These are phyloP conservation scores for Macadamia tetraphylla DNA, from an alignment of 164 flowering plant genomes.

Conservation along the genomic window DNA sequence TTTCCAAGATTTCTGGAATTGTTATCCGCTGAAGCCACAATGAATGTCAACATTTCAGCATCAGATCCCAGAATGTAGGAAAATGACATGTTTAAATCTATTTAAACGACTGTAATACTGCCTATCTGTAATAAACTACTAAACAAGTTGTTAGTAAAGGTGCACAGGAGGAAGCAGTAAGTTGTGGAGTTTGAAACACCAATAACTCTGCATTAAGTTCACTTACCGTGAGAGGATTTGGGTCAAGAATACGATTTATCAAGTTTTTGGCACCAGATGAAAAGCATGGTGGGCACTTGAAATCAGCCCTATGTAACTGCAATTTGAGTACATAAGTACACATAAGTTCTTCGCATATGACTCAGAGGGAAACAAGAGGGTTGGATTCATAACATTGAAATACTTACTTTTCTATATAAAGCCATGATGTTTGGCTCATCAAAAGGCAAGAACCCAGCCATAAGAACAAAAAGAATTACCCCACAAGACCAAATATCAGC, in stretches of 20 bases:
- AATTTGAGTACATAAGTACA: slow-evolving; percentile 4
- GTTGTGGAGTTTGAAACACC: too few species aligned
- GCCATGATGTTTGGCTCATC: slow-evolving; percentile 67
- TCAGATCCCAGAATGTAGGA: neutral
- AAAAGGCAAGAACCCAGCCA: slow-evolving; percentile 95
- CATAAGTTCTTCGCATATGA: slow-evolving; percentile 6
- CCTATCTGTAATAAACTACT: neutral
- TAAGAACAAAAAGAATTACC: slow-evolving; percentile 87
- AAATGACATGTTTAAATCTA: neutral
- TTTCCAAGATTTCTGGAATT: slow-evolving; percentile 64
- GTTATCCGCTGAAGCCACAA: slow-evolving; percentile 56
- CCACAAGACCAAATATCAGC: slow-evolving; percentile 98
- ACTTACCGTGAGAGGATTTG: slow-evolving; percentile 81
- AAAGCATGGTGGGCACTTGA: slow-evolving; percentile 77
- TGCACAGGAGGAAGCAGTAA: neutral
- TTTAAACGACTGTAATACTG: neutral
- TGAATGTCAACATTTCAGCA: neutral
- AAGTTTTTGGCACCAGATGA: slow-evolving; percentile 62
- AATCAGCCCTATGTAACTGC: slow-evolving; percentile 76
- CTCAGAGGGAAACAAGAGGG: too few species aligned
- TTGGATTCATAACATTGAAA: neutral
- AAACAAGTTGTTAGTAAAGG: neutral
- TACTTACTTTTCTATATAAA: slow-evolving; percentile 64
- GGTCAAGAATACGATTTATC: slow-evolving; percentile 73
- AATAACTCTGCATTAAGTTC: neutral